Base-by-base conservation (phyloP, 2,329 filamentous ascomycete species). In the Neofusicoccum laricinum region DNA sequence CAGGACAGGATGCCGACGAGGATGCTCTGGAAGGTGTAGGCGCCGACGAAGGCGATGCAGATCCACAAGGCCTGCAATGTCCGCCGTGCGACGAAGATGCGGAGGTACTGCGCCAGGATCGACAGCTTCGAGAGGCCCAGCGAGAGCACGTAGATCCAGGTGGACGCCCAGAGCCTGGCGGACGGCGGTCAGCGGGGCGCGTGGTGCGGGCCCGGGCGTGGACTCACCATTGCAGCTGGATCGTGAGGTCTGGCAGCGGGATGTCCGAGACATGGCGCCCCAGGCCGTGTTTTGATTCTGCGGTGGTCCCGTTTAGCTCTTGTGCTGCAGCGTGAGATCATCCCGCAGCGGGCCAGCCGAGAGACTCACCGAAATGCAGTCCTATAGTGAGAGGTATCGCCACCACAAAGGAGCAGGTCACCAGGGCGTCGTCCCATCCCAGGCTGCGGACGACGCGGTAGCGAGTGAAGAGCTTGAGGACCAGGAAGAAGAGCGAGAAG, bases 91-190 rank as follows among this genome's bases (percentile, higher is more conserved):
- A 66, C 49, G 65, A 74, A 74, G 51, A 74, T 73, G 30, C 72
- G 68, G 14, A 73, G 69, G 40, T 73, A 74, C 15, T 57, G 62
- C 15, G 38, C 46, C 3, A 63, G 59, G 41, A 76, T 73, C 2
- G 73, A 72, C 2, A 75, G 59, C 57, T 75, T 76, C n/a, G 68
- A 74, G 34, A 69, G 66, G 4, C 69, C 72, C n/a, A 76, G 68
- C 7, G 71, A 62, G 21, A 76, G 66, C 51, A 71, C 70, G 61
- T 76, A 76, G 6, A 74, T 68, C 72, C 71, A 75, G 1, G 75
- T 65, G 40, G 70, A 71, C 15, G 70, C 71, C 74, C 73, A 76
- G 57, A 76, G 75, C 46, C 59, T 63, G 34, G 2, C 5, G 25
- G 4, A 14, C 12, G 1, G 8, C 12, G 7, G 17, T 61, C 43